Conservation (phyloP, 768 basidiomycete species). For the Ramaria sp. region DNA sequence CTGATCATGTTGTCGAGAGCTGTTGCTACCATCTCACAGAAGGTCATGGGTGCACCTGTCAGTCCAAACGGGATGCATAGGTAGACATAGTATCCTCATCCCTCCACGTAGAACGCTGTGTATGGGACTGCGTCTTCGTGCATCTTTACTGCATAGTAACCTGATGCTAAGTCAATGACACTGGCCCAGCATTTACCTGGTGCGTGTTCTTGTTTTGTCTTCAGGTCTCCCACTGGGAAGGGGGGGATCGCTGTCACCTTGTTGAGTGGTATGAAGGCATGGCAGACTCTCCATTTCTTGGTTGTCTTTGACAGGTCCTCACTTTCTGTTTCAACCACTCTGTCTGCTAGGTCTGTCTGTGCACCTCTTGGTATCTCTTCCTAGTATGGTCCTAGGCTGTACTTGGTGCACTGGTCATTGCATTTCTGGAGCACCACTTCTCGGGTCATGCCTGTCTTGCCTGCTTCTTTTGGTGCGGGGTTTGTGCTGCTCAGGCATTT, state of each 20-base stretch:
- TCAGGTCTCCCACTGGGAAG: conserved; percentile 25
- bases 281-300: conserved; percentile 28
- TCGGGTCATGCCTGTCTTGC: conserved; percentile 4
- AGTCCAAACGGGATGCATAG: too few relatives aligned
- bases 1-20: conserved; percentile 11
- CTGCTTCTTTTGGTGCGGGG: conserved; percentile 28
- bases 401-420: too few relatives aligned
- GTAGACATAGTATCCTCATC: too few relatives aligned
- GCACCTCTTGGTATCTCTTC: conserved; percentile 21
- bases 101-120: conserved; percentile 8
- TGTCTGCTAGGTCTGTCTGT: neutral
- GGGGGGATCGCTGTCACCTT: conserved; percentile 9
- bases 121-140: neutral
- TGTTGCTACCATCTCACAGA: conserved; percentile 12
- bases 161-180: conserved; percentile 8
- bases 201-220: conserved; percentile 26
- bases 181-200: conserved; percentile 22
- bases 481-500: conserved; percentile 26
- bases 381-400: conserved; percentile 20
- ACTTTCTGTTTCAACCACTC: neutral
- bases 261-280: conserved; percentile 26
- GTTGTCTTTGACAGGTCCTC: neutral
- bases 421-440: too few relatives aligned
- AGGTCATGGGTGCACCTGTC: conserved; percentile 10
- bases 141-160: conserved; percentile 9